Conservation (phyloP, 1,284 basidiomycete genomes). For the Porogramme epimiltina region DNA sequence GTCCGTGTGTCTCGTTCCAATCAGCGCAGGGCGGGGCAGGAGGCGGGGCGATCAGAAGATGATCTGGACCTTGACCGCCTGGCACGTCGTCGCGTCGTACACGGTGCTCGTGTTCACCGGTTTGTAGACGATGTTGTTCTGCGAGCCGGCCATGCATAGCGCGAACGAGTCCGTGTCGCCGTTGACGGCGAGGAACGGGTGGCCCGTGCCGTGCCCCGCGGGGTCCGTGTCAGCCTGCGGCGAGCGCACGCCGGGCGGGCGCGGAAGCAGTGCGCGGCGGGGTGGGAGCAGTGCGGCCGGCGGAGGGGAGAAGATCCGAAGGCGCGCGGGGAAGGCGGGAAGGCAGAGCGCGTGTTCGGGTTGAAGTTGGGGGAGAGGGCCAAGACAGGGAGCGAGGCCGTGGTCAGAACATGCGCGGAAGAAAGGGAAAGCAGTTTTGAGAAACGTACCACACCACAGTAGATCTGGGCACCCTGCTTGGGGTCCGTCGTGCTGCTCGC, state of each 20-base stretch:
- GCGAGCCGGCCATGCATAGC: slow-evolving; percentile 23
- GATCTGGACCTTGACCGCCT: slow-evolving; percentile 26
- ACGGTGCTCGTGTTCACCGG: slow-evolving; percentile 8
- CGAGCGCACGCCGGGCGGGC: background rate
- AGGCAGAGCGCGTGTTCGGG: background rate
- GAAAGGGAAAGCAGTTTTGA: background rate
- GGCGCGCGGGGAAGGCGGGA: background rate
- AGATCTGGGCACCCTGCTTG: slow-evolving; percentile 21
- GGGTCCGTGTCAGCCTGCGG: slow-evolving; percentile 28
- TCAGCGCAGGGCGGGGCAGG: too few relatives aligned
- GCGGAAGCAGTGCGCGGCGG: too few relatives aligned
- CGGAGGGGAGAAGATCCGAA: background rate
- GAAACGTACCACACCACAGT: slow-evolving; percentile 26
- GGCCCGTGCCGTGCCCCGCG: slow-evolving; percentile 23
- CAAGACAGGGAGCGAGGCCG: background rate
- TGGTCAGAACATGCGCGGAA: background rate
- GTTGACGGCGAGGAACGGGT: slow-evolving; percentile 29
- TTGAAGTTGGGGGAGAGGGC: background rate
- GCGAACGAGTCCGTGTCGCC: slow-evolving; percentile 29
- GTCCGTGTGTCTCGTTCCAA: too few relatives aligned
- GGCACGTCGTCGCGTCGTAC: slow-evolving; percentile 26
- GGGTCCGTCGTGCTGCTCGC: slow-evolving; percentile 16
- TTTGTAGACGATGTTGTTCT: slow-evolving; percentile 28
- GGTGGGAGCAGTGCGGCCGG: background rate
- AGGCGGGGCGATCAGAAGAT: slow-evolving; percentile 7